Conservation (phyloP, 2,329 filamentous ascomycete genomes). For the Pseudogymnoascus sp. region DNA sequence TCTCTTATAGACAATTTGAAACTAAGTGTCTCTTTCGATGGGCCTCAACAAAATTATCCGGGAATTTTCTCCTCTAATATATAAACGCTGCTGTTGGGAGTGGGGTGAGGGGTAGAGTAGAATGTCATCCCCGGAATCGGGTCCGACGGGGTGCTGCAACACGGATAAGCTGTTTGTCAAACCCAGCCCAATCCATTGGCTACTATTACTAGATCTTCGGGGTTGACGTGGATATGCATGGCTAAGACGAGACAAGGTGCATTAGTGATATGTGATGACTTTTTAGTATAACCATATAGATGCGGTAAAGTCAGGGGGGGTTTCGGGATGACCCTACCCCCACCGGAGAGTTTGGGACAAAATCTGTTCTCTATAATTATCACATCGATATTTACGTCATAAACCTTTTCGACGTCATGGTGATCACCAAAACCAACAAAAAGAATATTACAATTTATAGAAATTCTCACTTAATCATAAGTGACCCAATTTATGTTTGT, state of each 20-base stretch:
- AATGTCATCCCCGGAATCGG: conserved; percentile 19
- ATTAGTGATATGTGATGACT: neutral
- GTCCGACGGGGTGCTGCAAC: neutral
- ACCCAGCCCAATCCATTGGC: neutral
- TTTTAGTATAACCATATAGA: neutral
- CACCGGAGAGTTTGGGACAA: neutral
- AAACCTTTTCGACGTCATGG: neutral
- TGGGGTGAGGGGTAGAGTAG: conserved; percentile 22
- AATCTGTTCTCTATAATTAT: neutral
- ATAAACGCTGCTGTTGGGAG: conserved; percentile 14
- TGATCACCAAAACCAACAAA: neutral
- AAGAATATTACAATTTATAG: neutral
- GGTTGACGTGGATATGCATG: neutral
- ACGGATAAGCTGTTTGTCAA: conserved; percentile 2
- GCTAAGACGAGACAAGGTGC: neutral
- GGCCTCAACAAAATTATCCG: neutral
- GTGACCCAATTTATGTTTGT: neutral
- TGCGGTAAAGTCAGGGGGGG: neutral
- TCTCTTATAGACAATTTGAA: neutral
- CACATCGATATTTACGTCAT: conserved; percentile 6
- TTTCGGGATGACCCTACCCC: neutral
- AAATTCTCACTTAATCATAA: no score
- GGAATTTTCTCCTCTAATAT: neutral
- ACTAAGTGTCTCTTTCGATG: neutral
- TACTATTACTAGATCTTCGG: neutral